Evolutionary conservation across 2,329 filamentous ascomycete species (phyloP).

Genomic region (Aspergillus flavus): DNA sequence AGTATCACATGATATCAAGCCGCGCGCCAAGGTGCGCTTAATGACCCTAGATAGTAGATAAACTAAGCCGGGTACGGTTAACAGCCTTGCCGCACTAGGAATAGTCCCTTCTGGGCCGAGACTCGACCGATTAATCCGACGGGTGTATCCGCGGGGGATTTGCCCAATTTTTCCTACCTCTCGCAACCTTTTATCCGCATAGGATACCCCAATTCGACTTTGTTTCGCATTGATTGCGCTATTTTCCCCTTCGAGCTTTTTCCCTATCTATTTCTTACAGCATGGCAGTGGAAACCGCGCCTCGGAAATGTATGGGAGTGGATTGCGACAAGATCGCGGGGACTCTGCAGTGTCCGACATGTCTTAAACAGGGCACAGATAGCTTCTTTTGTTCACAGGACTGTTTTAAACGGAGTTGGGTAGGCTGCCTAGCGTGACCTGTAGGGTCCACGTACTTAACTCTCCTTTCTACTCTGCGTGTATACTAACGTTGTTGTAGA

Average conservation of each 20-base stretch:
- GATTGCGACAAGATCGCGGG: slow-evolving; percentile 88
- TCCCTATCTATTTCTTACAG: slow-evolving; percentile 3
- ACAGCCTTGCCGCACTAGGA: not conserved
- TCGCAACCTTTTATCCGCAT: slow-evolving; percentile 1
- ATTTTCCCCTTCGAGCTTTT: not conserved
- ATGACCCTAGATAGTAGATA: not conserved
- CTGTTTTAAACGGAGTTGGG: slow-evolving; percentile 99
- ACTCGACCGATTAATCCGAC: not conserved
- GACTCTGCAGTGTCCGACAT: slow-evolving; percentile 89
- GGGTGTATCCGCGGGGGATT: slow-evolving; percentile 12
- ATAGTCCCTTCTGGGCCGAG: not conserved
- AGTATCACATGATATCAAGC: not conserved
- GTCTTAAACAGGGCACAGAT: slow-evolving; percentile 84
- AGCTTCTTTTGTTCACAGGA: slow-evolving; percentile 98
- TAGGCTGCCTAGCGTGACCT: slow-evolving; percentile 53
- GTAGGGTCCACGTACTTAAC: slow-evolving; percentile 24
- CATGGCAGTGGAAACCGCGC: slow-evolving; percentile 34
- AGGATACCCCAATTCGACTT: not conserved
- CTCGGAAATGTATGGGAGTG: slow-evolving; percentile 68
- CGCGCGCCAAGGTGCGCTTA: not conserved
- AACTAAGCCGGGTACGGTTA: not conserved
- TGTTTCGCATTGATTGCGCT: not conserved
- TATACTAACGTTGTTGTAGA: slow-evolving; percentile 52
- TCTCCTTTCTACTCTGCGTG: not conserved
- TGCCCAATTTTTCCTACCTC: slow-evolving; percentile 15